Conservation (phyloP, 2,329 filamentous ascomycete genomes). For the Penicillium olsonii region DNA sequence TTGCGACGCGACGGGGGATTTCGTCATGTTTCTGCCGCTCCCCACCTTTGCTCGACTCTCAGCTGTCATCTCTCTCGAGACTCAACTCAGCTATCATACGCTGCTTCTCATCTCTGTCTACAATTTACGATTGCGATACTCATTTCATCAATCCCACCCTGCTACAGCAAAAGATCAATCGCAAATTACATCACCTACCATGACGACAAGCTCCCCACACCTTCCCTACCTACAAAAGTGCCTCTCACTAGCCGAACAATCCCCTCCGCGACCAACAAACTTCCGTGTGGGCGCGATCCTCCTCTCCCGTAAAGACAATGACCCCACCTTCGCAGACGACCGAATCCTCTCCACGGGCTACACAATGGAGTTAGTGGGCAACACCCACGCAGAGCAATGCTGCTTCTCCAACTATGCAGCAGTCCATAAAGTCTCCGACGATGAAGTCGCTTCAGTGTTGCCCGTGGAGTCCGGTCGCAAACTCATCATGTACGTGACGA, state of each 20-base stretch:
- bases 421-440: conserved; percentile 36
- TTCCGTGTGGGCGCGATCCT: conserved; percentile 95
- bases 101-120: neutral
- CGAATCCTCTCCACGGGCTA: conserved; percentile 77
- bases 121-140: neutral
- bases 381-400: conserved; percentile 95
- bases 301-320: conserved; percentile 46
- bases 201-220: conserved; percentile 33
- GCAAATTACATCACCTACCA: conserved; percentile 13
- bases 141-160: neutral
- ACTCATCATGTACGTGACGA: conserved; percentile 80
- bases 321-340: conserved; percentile 37
- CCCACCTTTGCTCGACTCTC: conserved; percentile 15
- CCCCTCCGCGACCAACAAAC: conserved; percentile 84
- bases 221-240: conserved; percentile 67
- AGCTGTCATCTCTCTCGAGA: conserved; percentile 2
- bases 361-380: conserved; percentile 85
- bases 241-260: conserved; percentile 73
- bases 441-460: conserved; percentile 44
- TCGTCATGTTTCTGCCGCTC: conserved; percentile 30
- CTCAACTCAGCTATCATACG: neutral
- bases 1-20: conserved; percentile 27
- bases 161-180: neutral
- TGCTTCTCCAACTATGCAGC: conserved; percentile 70
- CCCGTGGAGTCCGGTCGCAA: conserved; percentile 43